Percentiles rank a stretch among this genome's conserved stretches.
These are phyloP conservation scores for Vitis labrusca DNA, from an alignment of 164 flowering plant species.

Conservation along the genomic window DNA sequence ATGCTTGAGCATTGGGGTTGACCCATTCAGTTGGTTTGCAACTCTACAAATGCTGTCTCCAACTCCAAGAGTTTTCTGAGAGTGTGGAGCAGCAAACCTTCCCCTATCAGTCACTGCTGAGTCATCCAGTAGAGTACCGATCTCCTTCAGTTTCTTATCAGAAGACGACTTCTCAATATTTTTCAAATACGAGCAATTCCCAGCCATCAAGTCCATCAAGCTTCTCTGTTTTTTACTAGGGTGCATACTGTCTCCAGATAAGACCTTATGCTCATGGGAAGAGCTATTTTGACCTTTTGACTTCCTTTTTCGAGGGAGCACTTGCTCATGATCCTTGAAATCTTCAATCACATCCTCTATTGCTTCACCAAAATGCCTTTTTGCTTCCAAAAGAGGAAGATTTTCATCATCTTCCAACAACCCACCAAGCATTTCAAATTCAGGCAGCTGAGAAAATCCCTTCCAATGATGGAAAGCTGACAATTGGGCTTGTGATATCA, in stretches of 20 bases:
- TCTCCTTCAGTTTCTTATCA: slow-evolving; percentile 34
- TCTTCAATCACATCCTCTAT: slow-evolving; percentile 12
- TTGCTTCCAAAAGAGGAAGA: neutral
- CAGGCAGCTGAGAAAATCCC: slow-evolving; percentile 51
- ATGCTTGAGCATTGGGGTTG: slow-evolving; percentile 32
- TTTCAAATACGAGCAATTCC: neutral
- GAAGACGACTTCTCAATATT: slow-evolving; percentile 24
- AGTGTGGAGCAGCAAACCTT: slow-evolving; percentile 12
- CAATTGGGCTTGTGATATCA: slow-evolving; percentile 49
- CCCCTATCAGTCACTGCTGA: slow-evolving; percentile 16
- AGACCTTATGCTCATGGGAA: slow-evolving; percentile 27
- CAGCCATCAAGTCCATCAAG: slow-evolving; percentile 33
- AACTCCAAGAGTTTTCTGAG: slow-evolving; percentile 40
- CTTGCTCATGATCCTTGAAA: slow-evolving; percentile 15
- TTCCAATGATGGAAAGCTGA: slow-evolving; percentile 59
- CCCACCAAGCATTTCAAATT: slow-evolving; percentile 33
- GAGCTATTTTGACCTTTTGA: slow-evolving; percentile 13
- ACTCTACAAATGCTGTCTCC: slow-evolving; percentile 63
- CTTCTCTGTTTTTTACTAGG: slow-evolving; percentile 34
- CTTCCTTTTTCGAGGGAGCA: slow-evolving; percentile 19
- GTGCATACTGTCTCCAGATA: slow-evolving; percentile 12
- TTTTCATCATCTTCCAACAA: slow-evolving; percentile 36
- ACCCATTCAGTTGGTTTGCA: slow-evolving; percentile 53
- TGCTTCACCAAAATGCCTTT: slow-evolving; percentile 3
- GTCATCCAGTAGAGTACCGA: slow-evolving; percentile 19